Percentiles rank a stretch among this genome's conserved stretches.
These are phyloP conservation scores for Litsea cubeba DNA, from an alignment of 164 flowering plant genomes.

Conservation along the genomic window DNA sequence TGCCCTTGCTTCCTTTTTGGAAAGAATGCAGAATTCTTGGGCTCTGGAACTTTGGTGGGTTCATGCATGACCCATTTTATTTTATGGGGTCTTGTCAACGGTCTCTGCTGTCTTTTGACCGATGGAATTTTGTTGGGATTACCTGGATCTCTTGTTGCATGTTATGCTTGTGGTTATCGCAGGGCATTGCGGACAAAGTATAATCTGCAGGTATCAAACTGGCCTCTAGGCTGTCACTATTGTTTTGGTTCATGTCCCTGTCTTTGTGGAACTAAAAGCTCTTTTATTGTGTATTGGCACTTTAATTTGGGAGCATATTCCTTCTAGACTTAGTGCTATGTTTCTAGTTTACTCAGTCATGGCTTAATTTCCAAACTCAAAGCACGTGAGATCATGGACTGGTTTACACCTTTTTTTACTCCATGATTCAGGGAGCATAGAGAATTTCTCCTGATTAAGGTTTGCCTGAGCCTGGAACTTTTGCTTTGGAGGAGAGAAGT, in stretches of 20 bases:
- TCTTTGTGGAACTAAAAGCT: neutral
- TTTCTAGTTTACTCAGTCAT: neutral
- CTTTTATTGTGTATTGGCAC: neutral
- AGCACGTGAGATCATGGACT: neutral
- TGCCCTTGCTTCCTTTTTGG: constrained; percentile 81
- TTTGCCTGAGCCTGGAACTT: too few relatives aligned
- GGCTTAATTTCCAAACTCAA: neutral
- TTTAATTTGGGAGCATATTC: neutral
- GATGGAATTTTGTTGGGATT: constrained; percentile 59
- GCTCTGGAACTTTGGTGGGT: constrained; percentile 69
- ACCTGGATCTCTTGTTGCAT: constrained; percentile 75
- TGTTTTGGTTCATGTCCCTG: neutral
- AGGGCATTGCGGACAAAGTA: constrained; percentile 57
- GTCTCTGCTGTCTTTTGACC: constrained; percentile 62
- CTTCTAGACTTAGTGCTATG: neutral
- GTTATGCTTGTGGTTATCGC: constrained; percentile 86
- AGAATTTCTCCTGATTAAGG: too few relatives aligned
- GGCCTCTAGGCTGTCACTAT: neutral
- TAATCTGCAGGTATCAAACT: constrained; percentile 55
- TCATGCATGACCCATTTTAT: constrained; percentile 70
- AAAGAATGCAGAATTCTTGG: constrained; percentile 81
- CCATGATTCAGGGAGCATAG: too few relatives aligned
- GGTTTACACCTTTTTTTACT: too few relatives aligned
- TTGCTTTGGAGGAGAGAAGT: too few relatives aligned
- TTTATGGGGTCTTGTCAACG: constrained; percentile 58